phyloP scores from a whole-genome alignment of 768 basidiomycete genomes.

The Boletales sp. region DNA sequence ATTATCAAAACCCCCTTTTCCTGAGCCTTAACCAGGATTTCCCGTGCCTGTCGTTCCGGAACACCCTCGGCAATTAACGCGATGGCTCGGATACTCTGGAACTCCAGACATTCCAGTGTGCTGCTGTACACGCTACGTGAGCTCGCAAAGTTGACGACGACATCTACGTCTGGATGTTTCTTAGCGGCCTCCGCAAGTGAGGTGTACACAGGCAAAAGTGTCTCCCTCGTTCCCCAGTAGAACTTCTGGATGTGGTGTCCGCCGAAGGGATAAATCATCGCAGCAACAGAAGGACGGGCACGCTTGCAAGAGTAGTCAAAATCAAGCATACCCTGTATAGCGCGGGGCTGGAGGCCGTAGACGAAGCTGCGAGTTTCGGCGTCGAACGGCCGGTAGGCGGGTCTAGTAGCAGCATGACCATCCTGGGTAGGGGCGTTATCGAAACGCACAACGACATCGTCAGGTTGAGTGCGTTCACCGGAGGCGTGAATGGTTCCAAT shows the following conservation, averaged over 20 bases:
- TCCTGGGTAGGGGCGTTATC: conserved; percentile 37
- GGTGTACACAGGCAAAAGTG: conserved; percentile 96
- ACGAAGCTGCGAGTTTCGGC: conserved; percentile 93
- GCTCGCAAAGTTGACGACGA: conserved; percentile 97
- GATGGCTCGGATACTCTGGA: conserved; percentile 45
- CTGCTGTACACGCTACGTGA: conserved; percentile 92
- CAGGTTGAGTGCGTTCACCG: conserved; percentile 76
- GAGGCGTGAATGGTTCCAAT: conserved; percentile 74
- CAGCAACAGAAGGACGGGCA: conserved; percentile 85
- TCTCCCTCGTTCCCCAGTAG: conserved; percentile 99
- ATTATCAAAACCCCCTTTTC: conserved; percentile 87
- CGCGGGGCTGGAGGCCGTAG: conserved; percentile 97
- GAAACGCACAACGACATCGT: conserved; percentile 91
- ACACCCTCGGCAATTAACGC: conserved; percentile 99
- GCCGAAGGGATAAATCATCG: conserved; percentile 99
- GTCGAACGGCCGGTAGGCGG: conserved; percentile 90
- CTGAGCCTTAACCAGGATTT: conserved; percentile 87
- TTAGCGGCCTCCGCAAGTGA: conserved; percentile 83
- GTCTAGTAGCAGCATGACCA: conserved; percentile 47
- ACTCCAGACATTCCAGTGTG: conserved; percentile 85
- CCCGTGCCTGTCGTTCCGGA: conserved; percentile 94
- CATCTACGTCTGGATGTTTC: conserved; percentile 96
- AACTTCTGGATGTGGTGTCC: conserved; percentile 99
- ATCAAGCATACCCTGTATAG: conserved; percentile 98
- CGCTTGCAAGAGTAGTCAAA: conserved; percentile 99